Conservation (phyloP, 164 flowering plant genomes). For the Berberis vulgaris region DNA sequence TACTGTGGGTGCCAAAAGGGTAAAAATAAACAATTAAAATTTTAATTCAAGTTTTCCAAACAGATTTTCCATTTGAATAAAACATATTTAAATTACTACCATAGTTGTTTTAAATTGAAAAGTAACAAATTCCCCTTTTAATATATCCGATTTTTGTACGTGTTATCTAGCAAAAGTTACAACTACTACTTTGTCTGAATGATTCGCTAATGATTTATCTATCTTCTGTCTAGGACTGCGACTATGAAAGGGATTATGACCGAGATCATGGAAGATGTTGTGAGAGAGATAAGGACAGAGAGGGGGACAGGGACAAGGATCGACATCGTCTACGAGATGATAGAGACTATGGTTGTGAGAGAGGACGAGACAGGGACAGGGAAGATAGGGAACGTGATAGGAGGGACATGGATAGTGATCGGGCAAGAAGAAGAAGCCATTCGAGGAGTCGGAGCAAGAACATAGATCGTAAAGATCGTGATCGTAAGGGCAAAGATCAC, state of each 20-base stretch:
- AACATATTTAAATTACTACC: too few relatives aligned
- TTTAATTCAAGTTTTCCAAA: too few relatives aligned
- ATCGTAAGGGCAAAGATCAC: constrained; percentile 45
- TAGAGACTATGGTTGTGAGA: constrained; percentile 63
- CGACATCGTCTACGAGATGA: constrained; percentile 63
- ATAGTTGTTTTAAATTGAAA: too few relatives aligned
- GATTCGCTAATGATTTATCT: too few relatives aligned
- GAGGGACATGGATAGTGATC: constrained; percentile 50
- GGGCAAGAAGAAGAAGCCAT: constrained; percentile 63
- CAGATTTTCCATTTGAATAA: too few relatives aligned
- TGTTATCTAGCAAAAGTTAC: too few relatives aligned
- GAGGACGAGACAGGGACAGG: constrained; percentile 49
- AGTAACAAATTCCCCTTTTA: too few relatives aligned
- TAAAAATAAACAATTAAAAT: too few relatives aligned
- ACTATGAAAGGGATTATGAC: constrained; percentile 38
- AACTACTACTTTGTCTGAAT: too few relatives aligned
- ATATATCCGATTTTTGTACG: too few relatives aligned
- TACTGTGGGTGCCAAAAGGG: too few relatives aligned
- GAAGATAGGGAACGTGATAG: constrained; percentile 50
- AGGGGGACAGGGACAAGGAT: constrained; percentile 39
- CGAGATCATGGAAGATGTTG: not conserved
- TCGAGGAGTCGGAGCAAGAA: constrained; percentile 64
- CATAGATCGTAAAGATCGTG: constrained; percentile 5
- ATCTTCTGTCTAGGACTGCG: constrained; percentile 18
- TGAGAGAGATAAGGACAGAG: constrained; percentile 36